A percentile compares a stretch with the other conserved stretches of the same genome.
These are phyloP conservation scores for Anethum foeniculum DNA, from an alignment of 140 eudicot genomes.

Conservation along the genomic window DNA sequence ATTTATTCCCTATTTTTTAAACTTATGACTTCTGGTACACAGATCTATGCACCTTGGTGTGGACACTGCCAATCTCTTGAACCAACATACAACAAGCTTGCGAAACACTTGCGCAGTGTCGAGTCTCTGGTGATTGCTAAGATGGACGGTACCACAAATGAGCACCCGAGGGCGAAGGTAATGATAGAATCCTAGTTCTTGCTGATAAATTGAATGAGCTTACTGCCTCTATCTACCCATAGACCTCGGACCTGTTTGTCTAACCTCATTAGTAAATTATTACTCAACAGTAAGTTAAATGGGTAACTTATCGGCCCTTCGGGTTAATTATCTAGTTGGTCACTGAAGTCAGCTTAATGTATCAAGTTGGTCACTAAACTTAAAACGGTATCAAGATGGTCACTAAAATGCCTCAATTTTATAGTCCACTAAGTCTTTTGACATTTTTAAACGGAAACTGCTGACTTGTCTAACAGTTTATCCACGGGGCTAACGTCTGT, in stretches of 20 bases:
- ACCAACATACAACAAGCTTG: slow-evolving; percentile 87
- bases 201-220: background rate
- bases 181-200: background rate
- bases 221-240: background rate
- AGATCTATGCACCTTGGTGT: slow-evolving; percentile 99
- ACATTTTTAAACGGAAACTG: too few species aligned
- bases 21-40: slow-evolving; percentile 13
- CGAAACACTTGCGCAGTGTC: slow-evolving; percentile 61
- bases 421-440: too few species aligned
- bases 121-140: slow-evolving; percentile 75
- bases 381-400: too few species aligned
- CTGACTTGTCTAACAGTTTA: too few species aligned
- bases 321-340: too few species aligned
- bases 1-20: background rate
- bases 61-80: slow-evolving; percentile 89
- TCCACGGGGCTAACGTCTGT: too few species aligned
- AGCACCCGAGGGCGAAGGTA: slow-evolving; percentile 89
- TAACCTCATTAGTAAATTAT: background rate
- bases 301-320: background rate
- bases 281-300: background rate
- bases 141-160: slow-evolving; percentile 96
- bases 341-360: too few species aligned
- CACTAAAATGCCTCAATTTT: too few species aligned
- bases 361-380: too few species aligned
- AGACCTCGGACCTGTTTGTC: background rate